phyloP scores from a whole-genome alignment of 2,329 filamentous ascomycete genomes.

The Aspergillus clavatus region DNA sequence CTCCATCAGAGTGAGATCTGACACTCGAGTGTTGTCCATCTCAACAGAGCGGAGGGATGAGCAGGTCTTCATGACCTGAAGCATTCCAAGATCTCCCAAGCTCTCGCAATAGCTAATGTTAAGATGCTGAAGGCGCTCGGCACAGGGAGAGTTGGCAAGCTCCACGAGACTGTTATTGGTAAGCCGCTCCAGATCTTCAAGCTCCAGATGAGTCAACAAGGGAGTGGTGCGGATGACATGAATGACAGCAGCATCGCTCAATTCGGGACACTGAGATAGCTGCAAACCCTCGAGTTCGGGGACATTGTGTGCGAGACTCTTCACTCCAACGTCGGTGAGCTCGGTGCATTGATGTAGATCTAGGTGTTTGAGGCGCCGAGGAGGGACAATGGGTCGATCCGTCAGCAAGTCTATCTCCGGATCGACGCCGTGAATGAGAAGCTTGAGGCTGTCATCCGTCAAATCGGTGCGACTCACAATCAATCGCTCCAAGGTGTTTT shows the following conservation, averaged over 20 bases:
- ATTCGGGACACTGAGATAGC: slow-evolving; percentile 67
- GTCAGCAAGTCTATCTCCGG: slow-evolving; percentile 79
- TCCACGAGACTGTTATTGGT: slow-evolving; percentile 71
- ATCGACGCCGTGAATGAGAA: slow-evolving; percentile 69
- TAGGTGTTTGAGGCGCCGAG: slow-evolving; percentile 74
- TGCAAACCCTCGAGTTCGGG: slow-evolving; percentile 79
- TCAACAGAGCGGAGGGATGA: slow-evolving; percentile 65
- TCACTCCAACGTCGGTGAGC: slow-evolving; percentile 69
- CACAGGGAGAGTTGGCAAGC: slow-evolving; percentile 72
- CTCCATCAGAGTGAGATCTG: slow-evolving; percentile 79
- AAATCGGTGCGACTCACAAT: slow-evolving; percentile 73
- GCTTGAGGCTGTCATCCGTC: slow-evolving; percentile 66
- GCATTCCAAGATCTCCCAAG: slow-evolving; percentile 75
- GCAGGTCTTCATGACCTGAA: slow-evolving; percentile 75
- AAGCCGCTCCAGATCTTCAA: slow-evolving; percentile 76
- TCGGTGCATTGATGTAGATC: slow-evolving; percentile 74
- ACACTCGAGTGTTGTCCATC: slow-evolving; percentile 90
- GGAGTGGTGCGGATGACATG: slow-evolving; percentile 71
- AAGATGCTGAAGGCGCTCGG: slow-evolving; percentile 66
- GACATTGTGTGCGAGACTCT: slow-evolving; percentile 65
- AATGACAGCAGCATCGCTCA: slow-evolving; percentile 69
- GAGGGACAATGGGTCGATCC: slow-evolving; percentile 67
- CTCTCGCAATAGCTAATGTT: slow-evolving; percentile 87
- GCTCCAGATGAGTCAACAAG: slow-evolving; percentile 75
- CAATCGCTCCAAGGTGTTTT: slow-evolving; percentile 77